phyloP scores from a whole-genome alignment of 257 asterid species.

The Capsicum chinense region DNA sequence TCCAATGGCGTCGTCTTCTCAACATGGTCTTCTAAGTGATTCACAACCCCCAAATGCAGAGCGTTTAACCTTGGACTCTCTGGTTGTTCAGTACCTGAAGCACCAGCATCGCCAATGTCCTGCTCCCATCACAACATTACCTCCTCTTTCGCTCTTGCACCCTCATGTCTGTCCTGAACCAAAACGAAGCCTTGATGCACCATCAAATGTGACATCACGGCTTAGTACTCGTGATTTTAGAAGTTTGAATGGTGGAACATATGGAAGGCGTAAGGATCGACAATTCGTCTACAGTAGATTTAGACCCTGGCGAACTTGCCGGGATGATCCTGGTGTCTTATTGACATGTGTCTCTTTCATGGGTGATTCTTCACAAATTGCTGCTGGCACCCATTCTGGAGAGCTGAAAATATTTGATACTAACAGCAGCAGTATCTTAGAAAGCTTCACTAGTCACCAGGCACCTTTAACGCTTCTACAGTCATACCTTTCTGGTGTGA shows the following conservation, averaged over 20 bases:
- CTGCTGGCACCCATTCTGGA: conserved; percentile 86
- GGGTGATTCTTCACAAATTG: conserved; percentile 83
- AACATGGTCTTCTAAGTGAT: conserved; percentile 59
- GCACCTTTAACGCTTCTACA: conserved; percentile 79
- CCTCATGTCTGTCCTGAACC: conserved; percentile 99
- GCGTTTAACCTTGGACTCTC: conserved; percentile 82
- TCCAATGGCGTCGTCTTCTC: conserved; percentile 51
- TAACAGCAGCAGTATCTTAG: conserved; percentile 72
- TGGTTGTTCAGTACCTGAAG: conserved; percentile 91
- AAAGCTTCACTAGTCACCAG: conserved; percentile 81
- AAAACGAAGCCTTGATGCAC: conserved; percentile 86
- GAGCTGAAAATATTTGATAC: conserved; percentile 86
- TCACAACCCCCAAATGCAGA: conserved; percentile 67
- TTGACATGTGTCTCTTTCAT: conserved; percentile 83
- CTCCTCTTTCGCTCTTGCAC: conserved; percentile 94
- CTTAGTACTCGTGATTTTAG: conserved; percentile 87
- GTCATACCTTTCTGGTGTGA: conserved; percentile 64
- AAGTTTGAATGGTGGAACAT: conserved; percentile 74
- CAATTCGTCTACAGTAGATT: conserved; percentile 92
- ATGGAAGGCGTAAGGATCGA: conserved; percentile 90
- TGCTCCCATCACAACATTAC: conserved; percentile 97
- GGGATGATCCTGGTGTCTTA: conserved; percentile 72
- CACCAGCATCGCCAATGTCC: conserved; percentile 99
- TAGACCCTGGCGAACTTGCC: conserved; percentile 97
- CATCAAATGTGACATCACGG: conserved; percentile 88